These are phyloP conservation scores for Schizophyllum commune DNA, from an alignment of 1,284 basidiomycete genomes.

Conservation along the genomic window DNA sequence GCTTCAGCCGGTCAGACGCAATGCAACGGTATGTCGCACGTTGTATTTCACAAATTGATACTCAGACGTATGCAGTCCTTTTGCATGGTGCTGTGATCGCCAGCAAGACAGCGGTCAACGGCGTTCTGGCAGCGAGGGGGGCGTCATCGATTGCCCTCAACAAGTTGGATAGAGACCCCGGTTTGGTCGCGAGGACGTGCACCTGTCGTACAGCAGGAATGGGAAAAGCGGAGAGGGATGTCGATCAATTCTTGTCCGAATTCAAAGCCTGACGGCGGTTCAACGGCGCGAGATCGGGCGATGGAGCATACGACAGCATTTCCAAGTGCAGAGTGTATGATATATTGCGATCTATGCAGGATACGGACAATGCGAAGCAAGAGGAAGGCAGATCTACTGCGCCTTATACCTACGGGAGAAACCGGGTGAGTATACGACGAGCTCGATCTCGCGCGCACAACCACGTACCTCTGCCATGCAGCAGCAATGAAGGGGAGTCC, in stretches of 20 bases:
- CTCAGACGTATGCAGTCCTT: constrained; percentile 34
- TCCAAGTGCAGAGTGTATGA: neutral
- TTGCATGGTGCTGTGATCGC: constrained; percentile 59
- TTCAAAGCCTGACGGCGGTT: constrained; percentile 22
- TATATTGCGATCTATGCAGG: neutral
- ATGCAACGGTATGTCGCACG: constrained; percentile 39
- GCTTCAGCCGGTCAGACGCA: constrained; percentile 26
- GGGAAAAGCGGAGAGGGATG: constrained; percentile 29
- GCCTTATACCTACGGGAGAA: constrained; percentile 25
- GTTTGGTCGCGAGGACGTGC: constrained; percentile 53
- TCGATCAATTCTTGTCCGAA: constrained; percentile 26
- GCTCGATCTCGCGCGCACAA: constrained; percentile 2
- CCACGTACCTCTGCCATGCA: constrained; percentile 56
- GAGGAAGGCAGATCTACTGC: constrained; percentile 10
- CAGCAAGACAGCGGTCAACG: constrained; percentile 38
- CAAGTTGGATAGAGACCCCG: constrained; percentile 53
- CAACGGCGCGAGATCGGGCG: neutral
- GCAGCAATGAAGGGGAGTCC: constrained; percentile 59
- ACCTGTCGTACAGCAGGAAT: constrained; percentile 44
- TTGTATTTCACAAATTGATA: constrained; percentile 7
- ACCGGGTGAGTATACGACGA: constrained; percentile 1
- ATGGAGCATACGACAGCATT: neutral
- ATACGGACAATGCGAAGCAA: constrained; percentile 10
- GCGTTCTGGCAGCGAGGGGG: constrained; percentile 44
- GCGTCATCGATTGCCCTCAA: constrained; percentile 58